Conservation (phyloP, 306 rosid species). For the peach (Prunus persica) region Prunus_persica_NCBIv2 NC_034016.1:18310501-18311000, state of each 20-base stretch:
- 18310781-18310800: constrained; percentile 16
- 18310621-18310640: constrained; percentile 5
- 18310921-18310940: constrained; percentile 54
- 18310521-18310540: constrained; percentile 61
- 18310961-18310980: background rate
- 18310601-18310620: constrained; percentile 25
- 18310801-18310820: constrained; percentile 27
- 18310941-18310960: constrained; percentile 12
- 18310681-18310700: constrained; percentile 51
- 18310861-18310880: constrained; percentile 64
- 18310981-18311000: background rate
- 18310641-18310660: background rate
- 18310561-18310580: constrained; percentile 83
- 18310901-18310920: constrained; percentile 56
- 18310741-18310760: constrained; percentile 29
- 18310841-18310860: constrained; percentile 76
- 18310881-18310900: constrained; percentile 83
- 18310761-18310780: constrained; percentile 36
- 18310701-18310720: constrained; percentile 78
- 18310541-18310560: constrained; percentile 66
- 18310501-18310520: constrained; percentile 85
- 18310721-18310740: constrained; percentile 28
- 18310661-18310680: background rate
- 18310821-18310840: constrained; percentile 99
- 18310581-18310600: constrained; percentile 85